Base-by-base conservation (phyloP, 768 basidiomycete species). In the Suillus alpinus region DNA sequence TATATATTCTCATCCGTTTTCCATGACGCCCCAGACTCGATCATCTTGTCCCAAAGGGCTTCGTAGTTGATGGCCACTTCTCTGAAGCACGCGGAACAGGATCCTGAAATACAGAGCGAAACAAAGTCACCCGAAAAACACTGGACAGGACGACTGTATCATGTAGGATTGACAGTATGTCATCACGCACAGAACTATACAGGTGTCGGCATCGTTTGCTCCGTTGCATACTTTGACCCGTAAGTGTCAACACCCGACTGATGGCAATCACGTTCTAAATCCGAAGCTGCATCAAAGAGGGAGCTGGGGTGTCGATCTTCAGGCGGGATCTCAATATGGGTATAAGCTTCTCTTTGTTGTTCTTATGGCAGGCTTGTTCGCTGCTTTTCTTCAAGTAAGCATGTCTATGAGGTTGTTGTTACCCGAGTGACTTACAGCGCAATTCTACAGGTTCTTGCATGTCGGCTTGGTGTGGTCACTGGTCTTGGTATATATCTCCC, bases 281-380 rank as follows among this genome's bases (percentile, higher is more conserved):
- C 37, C 36, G 2, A 13, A 6, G 36, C 43, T 43, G 8, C 43
- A 46, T 53, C 51, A 23, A 57, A 88, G 88, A 18, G 91, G 92
- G 36, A 95, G 94, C 68, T 94, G 93, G 94, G 86, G 89, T 16
- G 92, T 94, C n/a, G 94, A 95, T 76, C 77, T 95, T 7, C 88
- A 92, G 73, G 93, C 92, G 0, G 94, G 92, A 12, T 89, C 90
- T 20, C 72, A 86, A 59, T 95, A 83, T 71, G 94, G 95, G 2
- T 97, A 95, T 75, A 84, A 83, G 63, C 79, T 95, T 18, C 81
- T 98, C 34, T 95, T 96, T 73, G 81, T 92, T 16, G 87, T 98
- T 12, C 80, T 97, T 6, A 71, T 96, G 20, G 79, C 95, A 1
- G 93, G 94, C 10, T 64, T 95, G 7, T 86, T 91, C 59, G 94